Base-by-base conservation (phyloP, 1,139 yeast genomes). In the Yamadazyma kanchanaburiensis region DNA sequence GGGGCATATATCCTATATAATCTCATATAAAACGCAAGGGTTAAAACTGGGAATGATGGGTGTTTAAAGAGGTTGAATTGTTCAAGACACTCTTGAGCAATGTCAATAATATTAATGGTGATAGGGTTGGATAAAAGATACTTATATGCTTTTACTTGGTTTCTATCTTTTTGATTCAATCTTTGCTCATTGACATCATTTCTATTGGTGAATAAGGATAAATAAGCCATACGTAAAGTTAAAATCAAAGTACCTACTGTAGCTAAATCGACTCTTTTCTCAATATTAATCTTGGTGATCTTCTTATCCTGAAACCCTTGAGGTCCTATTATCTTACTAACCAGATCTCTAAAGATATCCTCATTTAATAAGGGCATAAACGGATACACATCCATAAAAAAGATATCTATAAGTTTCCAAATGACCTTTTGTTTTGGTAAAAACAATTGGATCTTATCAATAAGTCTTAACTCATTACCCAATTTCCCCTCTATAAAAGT, bases 21-120 rank as follows among this genome's bases (percentile, higher is more conserved):
- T 29, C 70, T 53, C 31, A 60, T 41, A 31, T 58, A 48, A 10
- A 64, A 43, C 0, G 69, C 60, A 29, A 75, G 66, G 42, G 76
- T 81, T 19, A 77, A 55, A 5, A 75, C 64, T 0, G 69, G 64
- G 15, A 77, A 45, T 10, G 72, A 68, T 12, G 76, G 67, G 33
- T 72, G 64, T 32, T 73, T 53, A 24, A 70, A 45, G 12, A 75
- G 36, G 26, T 69, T 66, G 48, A 77, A 76, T 39, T 73, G 77
- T 35, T 65, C 64, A 22, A 77, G 51, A 42, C 83, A 77, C 34
- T 61, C 53, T 37, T 70, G 74, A 0, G 83, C 80, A 31, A 72
- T 62, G 30, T 58, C 60, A 12, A 72, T 57, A 13, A 58, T 55
- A 21, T 70, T 68, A 26, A 66, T 51, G 16, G 68, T 63, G 20